Evolutionary conservation across 495 filamentous ascomycete genomes (phyloP), one percentile per base, ranked within the genome.

Genomic region (Clohesyomyces aquaticus): DNA sequence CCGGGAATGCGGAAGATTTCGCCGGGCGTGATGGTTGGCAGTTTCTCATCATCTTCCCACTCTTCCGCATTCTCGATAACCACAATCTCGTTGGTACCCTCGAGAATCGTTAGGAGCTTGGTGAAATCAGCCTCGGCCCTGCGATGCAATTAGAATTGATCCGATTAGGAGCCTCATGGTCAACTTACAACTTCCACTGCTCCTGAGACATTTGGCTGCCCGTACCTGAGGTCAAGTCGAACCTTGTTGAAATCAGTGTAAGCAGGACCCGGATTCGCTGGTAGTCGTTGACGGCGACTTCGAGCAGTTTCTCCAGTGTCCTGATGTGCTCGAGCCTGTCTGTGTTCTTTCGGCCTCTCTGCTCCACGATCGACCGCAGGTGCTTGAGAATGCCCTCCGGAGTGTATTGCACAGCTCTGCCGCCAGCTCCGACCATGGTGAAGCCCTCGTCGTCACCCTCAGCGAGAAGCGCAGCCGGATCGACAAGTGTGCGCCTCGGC

Each of bases 301-400:
- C 91, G 70, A 87, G 80, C 53, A 99, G 85, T 81, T 90, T 96
- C 82, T 98, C 94, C 94, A 99, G 96, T 53, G 93, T 87, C 76
- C 85, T 85, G 73, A 99, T 97, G 78, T 98, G 94, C 77, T 98
- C 94, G 35, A 83, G 74, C 43, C 92, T 87, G 73, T 99, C 94
- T 62, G 95, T 97, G 78, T 97, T 98, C 85, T 98, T 99, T 82
- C 96, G 92, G 74, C 94, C 94, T 77, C 94, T 83, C 23, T 93
- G 92, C 80, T 98, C 94, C 62, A 98, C 82, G 70, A 99, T 97
- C 43, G 87, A 83, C 42, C 91, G 85, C 35, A 99, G 85, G 76
- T 97, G 91, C 82, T 98, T 98, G 74, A 98, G 86, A 70, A 99
- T 99, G 76, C 91, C 96, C 80, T 99, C 94, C 4, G 94, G 89